Evolutionary conservation across 148 eudicot genomes (phyloP).

Genomic region (Amaranthus cruentus): DNA sequence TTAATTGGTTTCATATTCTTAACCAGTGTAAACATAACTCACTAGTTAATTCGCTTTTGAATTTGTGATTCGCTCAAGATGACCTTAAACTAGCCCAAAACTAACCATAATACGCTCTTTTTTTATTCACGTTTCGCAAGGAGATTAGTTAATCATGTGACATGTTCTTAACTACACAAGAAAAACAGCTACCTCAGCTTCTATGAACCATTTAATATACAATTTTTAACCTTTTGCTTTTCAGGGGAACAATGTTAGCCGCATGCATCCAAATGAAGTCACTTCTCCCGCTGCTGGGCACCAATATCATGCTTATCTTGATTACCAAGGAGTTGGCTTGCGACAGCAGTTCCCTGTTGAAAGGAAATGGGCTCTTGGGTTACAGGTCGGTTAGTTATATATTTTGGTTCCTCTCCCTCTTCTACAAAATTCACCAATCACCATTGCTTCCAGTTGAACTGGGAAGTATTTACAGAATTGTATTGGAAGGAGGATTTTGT

Average conservation of each 20-base stretch:
- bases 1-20: not conserved
- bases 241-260: constrained; percentile 56
- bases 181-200: not conserved
- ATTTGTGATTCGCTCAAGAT: too few species aligned
- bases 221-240: not conserved
- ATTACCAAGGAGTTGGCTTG: constrained; percentile 59
- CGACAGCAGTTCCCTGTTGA: constrained; percentile 62
- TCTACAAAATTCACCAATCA: too few species aligned
- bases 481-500: too few species aligned
- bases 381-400: constrained; percentile 53
- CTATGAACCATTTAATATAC: not conserved
- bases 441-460: too few species aligned
- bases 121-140: too few species aligned
- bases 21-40: too few species aligned
- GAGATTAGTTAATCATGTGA: too few species aligned
- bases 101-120: too few species aligned
- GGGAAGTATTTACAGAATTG: too few species aligned
- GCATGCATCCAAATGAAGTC: constrained; percentile 51
- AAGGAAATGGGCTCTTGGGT: constrained; percentile 97
- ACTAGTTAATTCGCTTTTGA: too few species aligned
- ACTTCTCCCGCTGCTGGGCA: constrained; percentile 45
- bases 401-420: not conserved
- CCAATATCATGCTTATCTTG: constrained; percentile 53
- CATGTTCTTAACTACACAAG: not conserved
- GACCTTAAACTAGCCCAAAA: too few species aligned